These are phyloP conservation scores for Schrenkiella parvula DNA, from an alignment of 345 rosid genomes.

Conservation along the genomic window DNA sequence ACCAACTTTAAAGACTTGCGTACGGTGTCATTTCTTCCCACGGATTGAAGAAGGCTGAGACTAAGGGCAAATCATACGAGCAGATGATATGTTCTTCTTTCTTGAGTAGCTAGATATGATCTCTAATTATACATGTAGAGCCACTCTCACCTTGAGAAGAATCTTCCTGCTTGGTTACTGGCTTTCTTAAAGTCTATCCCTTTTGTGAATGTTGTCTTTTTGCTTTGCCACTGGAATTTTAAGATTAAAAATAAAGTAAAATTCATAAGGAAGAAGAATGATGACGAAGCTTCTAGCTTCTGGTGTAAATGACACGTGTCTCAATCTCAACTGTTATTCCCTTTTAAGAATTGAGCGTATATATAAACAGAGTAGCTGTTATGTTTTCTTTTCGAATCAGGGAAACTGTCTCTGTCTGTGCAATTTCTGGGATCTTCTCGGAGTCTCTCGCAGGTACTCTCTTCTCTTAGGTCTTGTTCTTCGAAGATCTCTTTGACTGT, in stretches of 20 bases:
- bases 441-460: conserved; percentile 19
- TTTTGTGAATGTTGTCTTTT: not conserved
- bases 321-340: not conserved
- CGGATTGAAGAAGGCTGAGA: not conserved
- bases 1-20: not conserved
- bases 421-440: conserved; percentile 16
- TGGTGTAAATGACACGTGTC: conserved; percentile 22
- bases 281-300: conserved; percentile 27
- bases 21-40: not conserved
- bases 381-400: not conserved
- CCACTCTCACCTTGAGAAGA: conserved; percentile 5
- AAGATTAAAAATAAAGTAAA: not conserved
- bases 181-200: not conserved
- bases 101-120: not conserved
- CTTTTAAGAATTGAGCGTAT: not conserved
- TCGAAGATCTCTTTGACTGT: not conserved
- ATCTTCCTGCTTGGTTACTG: not conserved
- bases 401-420: not conserved
- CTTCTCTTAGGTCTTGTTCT: not conserved
- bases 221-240: not conserved
- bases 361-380: not conserved
- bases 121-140: conserved; percentile 7
- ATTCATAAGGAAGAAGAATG: not conserved
- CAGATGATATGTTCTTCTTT: not conserved
- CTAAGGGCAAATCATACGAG: not conserved